phyloP scores from a whole-genome alignment of 768 basidiomycete species.

The Cystofilobasidium ferigula region DNA sequence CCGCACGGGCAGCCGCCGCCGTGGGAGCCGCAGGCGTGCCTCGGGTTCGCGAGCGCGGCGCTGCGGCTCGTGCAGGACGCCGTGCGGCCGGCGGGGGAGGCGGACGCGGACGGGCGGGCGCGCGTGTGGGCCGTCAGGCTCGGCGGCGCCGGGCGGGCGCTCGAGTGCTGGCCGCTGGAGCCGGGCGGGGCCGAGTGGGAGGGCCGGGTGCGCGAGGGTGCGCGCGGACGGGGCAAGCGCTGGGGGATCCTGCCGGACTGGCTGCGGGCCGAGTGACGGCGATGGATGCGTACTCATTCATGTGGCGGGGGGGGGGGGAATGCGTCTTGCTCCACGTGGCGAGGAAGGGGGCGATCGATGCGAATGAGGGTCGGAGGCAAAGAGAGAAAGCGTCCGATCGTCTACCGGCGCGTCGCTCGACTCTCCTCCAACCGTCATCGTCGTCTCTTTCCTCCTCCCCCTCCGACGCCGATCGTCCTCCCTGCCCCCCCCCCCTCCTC shows the following conservation, averaged over 20 bases:
- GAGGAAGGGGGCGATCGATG: too few relatives aligned
- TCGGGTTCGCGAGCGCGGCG: constrained; percentile 4
- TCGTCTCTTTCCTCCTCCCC: too few relatives aligned
- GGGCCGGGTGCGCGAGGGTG: constrained; percentile 26
- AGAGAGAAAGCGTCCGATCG: too few relatives aligned
- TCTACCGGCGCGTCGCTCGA: too few relatives aligned
- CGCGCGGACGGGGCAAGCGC: constrained; percentile 31
- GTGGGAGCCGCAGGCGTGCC: constrained; percentile 15
- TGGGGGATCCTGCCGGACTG: constrained; percentile 24
- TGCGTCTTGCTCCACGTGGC: too few relatives aligned
- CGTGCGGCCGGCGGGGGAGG: not conserved
- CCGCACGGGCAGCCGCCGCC: not conserved
- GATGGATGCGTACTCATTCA: too few relatives aligned
- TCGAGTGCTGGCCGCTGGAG: not conserved
- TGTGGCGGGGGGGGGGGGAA: too few relatives aligned
- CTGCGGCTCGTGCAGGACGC: not conserved
- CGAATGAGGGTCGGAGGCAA: too few relatives aligned
- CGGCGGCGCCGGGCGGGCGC: not conserved
- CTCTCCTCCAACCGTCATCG: too few relatives aligned
- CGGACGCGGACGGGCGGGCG: constrained; percentile 25
- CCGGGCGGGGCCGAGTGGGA: not conserved
- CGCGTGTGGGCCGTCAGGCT: constrained; percentile 26
- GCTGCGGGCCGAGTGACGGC: not conserved
- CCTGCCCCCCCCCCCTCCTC: not conserved
- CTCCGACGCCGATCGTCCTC: not conserved